Evolutionary conservation across 495 filamentous ascomycete genomes (phyloP).

Genomic region (Penicillium arizonense): DNA sequence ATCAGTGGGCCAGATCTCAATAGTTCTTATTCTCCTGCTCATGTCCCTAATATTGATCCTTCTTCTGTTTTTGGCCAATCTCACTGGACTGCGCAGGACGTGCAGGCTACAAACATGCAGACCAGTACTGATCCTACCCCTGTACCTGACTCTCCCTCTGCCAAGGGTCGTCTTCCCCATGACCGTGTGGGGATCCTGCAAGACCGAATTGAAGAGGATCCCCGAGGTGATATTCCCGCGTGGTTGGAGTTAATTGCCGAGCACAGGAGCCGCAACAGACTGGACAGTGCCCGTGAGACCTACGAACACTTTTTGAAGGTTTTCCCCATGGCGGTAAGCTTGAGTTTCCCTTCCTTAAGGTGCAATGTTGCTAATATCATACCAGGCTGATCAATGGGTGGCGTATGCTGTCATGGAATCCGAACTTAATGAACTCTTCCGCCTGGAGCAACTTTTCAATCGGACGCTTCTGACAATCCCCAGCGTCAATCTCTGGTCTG

Average conservation of each 20-base stretch:
- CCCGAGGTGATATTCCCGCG: conserved; percentile 83
- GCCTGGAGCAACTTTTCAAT: conserved; percentile 78
- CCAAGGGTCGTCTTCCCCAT: conserved; percentile 63
- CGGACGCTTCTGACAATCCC: conserved; percentile 69
- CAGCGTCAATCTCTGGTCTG: conserved; percentile 82
- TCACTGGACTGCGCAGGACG: conserved; percentile 42
- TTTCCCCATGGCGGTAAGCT: conserved; percentile 87
- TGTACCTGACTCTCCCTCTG: conserved; percentile 38
- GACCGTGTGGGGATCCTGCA: conserved; percentile 84
- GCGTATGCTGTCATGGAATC: conserved; percentile 85
- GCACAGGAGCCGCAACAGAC: conserved; percentile 74
- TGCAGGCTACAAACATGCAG: conserved; percentile 32
- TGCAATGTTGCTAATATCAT: conserved; percentile 13
- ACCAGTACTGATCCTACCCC: conserved; percentile 41
- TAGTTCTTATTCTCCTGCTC: conserved; percentile 51
- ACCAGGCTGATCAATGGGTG: conserved; percentile 85
- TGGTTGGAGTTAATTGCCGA: conserved; percentile 87
- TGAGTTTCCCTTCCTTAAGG: conserved; percentile 7
- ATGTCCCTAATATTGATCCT: conserved; percentile 48
- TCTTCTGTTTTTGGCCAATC: conserved; percentile 41
- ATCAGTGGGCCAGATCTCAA: conserved; percentile 52
- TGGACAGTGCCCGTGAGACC: conserved; percentile 74
- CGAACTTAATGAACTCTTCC: conserved; percentile 70
- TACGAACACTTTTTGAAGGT: conserved; percentile 84
- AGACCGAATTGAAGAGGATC: conserved; percentile 86